Evolutionary conservation across 495 filamentous ascomycete genomes (phyloP).

Genomic region (Endocarpon pusillum): DNA sequence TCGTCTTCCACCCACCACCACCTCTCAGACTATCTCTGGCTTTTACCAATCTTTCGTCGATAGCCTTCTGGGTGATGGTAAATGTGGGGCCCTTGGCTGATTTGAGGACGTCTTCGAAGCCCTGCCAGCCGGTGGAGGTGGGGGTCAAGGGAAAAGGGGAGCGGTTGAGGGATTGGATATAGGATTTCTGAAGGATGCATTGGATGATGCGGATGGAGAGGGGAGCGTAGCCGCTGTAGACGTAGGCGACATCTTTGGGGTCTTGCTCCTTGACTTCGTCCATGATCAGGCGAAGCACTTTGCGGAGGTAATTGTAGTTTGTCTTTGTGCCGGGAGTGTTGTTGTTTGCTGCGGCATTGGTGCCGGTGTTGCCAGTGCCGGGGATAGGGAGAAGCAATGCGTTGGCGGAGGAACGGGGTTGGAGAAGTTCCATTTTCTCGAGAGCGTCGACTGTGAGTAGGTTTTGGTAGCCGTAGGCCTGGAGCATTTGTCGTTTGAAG

Average conservation of each 20-base stretch:
- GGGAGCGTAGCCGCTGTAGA: slow-evolving; percentile 92
- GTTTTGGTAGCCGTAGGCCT: slow-evolving; percentile 91
- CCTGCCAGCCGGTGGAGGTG: slow-evolving; percentile 40
- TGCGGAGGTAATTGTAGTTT: slow-evolving; percentile 77
- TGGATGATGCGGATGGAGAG: slow-evolving; percentile 90
- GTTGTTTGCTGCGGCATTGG: slow-evolving; percentile 22
- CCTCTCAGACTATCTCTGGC: slow-evolving; percentile 60
- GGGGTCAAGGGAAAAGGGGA: slow-evolving; percentile 22
- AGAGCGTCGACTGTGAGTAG: slow-evolving; percentile 75
- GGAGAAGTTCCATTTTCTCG: slow-evolving; percentile 75
- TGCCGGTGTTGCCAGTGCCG: slow-evolving; percentile 32
- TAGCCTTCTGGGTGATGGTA: slow-evolving; percentile 70
- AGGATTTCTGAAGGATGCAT: slow-evolving; percentile 79
- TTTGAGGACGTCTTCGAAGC: slow-evolving; percentile 79
- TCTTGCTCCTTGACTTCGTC: slow-evolving; percentile 95
- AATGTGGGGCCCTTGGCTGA: slow-evolving; percentile 74
- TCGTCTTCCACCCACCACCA: slow-evolving; percentile 57
- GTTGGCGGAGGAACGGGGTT: slow-evolving; percentile 50
- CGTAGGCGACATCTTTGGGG: slow-evolving; percentile 92
- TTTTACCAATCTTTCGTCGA: slow-evolving; percentile 81
- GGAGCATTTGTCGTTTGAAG: slow-evolving; percentile 73
- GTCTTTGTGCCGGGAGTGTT: slow-evolving; percentile 43
- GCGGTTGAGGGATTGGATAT: slow-evolving; percentile 50
- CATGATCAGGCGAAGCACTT: slow-evolving; percentile 71
- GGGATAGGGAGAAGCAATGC: slow-evolving; percentile 53